These are phyloP conservation scores for Melampsora americana DNA, from an alignment of 1,284 basidiomycete genomes.

Conservation along the genomic window DNA sequence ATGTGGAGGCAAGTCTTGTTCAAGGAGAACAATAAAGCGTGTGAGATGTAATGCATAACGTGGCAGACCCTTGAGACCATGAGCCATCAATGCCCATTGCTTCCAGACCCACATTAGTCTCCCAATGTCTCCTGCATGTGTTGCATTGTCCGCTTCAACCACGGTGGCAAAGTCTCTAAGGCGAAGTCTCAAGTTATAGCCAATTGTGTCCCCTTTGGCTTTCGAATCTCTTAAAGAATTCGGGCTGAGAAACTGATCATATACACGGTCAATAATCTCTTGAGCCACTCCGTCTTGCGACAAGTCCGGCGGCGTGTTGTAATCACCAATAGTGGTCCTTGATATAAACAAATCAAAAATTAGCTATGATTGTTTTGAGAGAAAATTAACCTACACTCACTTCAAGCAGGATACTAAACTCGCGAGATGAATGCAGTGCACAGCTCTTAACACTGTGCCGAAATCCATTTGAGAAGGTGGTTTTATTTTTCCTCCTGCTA, in stretches of 20 bases:
- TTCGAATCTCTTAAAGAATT: not conserved
- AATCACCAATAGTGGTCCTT: not conserved
- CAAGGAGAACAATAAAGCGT: not conserved
- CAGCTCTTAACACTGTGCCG: not conserved
- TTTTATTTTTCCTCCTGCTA: not conserved
- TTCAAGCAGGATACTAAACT: not conserved
- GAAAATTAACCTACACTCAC: not conserved
- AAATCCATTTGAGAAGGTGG: constrained; percentile 10
- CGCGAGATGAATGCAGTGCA: not conserved
- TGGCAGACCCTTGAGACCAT: not conserved
- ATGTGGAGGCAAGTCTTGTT: not conserved
- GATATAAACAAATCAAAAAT: no score
- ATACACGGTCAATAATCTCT: not conserved
- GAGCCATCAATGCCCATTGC: constrained; percentile 1
- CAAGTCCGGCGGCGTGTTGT: not conserved
- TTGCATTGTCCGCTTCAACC: not conserved
- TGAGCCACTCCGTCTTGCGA: not conserved
- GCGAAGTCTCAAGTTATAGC: not conserved
- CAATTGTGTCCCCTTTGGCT: not conserved
- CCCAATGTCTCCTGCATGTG: constrained; percentile 4
- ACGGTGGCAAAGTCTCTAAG: constrained; percentile 9
- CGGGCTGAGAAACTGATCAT: not conserved
- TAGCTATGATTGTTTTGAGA: no score
- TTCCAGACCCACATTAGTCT: constrained; percentile 12
- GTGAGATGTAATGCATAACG: constrained; percentile 7